Base-by-base conservation (phyloP, 345 rosid genomes). In the Sisymbrium irio region DNA sequence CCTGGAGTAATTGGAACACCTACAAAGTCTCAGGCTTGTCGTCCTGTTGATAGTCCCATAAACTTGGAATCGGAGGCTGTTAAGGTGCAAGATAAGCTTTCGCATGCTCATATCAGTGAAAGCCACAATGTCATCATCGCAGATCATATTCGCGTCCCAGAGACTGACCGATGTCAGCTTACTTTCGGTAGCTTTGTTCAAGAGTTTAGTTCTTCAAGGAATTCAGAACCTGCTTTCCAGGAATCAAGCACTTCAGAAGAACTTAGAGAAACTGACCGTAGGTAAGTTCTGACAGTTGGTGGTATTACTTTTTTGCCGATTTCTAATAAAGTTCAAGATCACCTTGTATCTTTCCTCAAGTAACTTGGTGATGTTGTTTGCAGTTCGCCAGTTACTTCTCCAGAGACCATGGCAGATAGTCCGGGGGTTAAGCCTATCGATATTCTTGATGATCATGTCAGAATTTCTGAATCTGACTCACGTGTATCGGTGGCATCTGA, bases 391-490 rank as follows among this genome's bases (percentile, higher is more conserved):
- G 60, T 30, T 14, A 30, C 39, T 55, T 14, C 60, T 30, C 60
- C 60, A 4, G 60, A 55, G 13, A 13, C 60, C 15, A 1, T 55
- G 30, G 8, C 37, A n/a, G 60, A 55, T 55, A 2, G 39, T 55
- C 60, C 39, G 6, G 60, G 20, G 3, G 37, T 30, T 55, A 55
- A 30, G 39, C 20, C 39, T 30, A 30, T 55, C 12, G 60, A 55
- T 15, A 55, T 55, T 55, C 20, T 8, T 55, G 60, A 30, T 55
- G 60, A 55, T 55, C 39, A 30, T 55, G 60, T 30, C 39, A 55
- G 60, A 55, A 18, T 55, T 55, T 55, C 60, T 55, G 60, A 27
- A 55, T 55, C 60, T 55, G 60, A n/a, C 20, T 55, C 39, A 30
- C 39, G 11, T 55, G 39, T 30, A 0, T 9, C 60, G 6, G 60